Percentiles rank a stretch among this genome's conserved stretches.
phyloP scores from a whole-genome alignment of 371 early-diverging fungal species.

The Capillidium rhysosporum region DNA sequence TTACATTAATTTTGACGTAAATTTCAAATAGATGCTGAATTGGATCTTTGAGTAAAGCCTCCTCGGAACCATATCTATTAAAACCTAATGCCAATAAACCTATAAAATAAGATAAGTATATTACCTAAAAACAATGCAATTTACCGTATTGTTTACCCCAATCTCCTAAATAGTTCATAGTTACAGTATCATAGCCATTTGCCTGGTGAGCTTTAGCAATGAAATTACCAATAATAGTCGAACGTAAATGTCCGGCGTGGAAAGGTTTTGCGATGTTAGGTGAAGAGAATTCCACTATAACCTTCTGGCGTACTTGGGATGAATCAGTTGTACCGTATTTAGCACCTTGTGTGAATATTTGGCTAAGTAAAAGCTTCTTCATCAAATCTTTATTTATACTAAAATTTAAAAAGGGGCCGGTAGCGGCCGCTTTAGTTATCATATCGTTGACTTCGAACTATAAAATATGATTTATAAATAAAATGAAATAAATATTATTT shows the following conservation, averaged over 20 bases:
- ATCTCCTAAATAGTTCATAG: conserved; percentile 98
- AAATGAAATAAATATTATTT: not conserved
- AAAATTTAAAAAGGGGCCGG: conserved; percentile 78
- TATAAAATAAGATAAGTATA: conserved; percentile 4
- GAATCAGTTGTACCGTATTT: conserved; percentile 40
- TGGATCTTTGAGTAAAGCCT: conserved; percentile 61
- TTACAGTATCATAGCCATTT: conserved; percentile 68
- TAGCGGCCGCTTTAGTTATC: conserved; percentile 28
- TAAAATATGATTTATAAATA: not conserved
- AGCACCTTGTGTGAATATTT: conserved; percentile 22
- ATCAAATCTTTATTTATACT: conserved; percentile 38
- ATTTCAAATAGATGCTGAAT: conserved; percentile 91
- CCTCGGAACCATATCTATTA: conserved; percentile 63
- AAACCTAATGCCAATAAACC: conserved; percentile 89
- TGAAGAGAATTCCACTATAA: conserved; percentile 86
- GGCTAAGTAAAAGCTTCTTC: conserved; percentile 21
- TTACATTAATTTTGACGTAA: conserved; percentile 82
- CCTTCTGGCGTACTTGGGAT: conserved; percentile 37
- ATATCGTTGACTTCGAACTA: conserved; percentile 41
- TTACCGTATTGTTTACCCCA: conserved; percentile 99
- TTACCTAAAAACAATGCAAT: not conserved
- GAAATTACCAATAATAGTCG: conserved; percentile 97
- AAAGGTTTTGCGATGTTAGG: conserved; percentile 99
- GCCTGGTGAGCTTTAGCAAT: conserved; percentile 64
- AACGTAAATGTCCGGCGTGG: conserved; percentile 98